Conservation (phyloP, 176 grass and related monocot genomes). For the Themeda triandra region DNA sequence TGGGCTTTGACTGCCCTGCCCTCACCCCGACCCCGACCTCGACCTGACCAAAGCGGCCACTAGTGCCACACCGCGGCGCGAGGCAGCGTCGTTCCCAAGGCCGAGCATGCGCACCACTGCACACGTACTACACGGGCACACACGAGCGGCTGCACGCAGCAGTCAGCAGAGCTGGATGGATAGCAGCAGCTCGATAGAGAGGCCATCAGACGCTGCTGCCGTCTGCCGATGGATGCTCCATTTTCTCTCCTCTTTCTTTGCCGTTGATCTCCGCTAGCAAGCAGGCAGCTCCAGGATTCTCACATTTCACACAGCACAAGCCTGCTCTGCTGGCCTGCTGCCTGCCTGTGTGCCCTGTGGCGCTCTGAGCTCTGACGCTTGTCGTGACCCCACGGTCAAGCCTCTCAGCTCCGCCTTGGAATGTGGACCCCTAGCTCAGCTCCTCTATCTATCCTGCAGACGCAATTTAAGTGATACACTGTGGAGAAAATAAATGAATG, state of each 20-base stretch:
- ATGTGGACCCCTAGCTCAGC: conserved; percentile 11
- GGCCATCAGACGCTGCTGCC: too few species aligned
- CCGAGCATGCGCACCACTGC: conserved; percentile 45
- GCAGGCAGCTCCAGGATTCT: background rate
- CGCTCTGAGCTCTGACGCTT: background rate
- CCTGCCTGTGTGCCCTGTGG: too few species aligned
- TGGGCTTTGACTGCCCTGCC: background rate
- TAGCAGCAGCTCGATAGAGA: too few species aligned
- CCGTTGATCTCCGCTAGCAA: too few species aligned
- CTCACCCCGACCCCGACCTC: background rate
- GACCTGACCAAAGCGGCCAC: background rate
- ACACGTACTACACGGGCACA: too few species aligned
- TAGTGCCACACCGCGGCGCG: background rate
- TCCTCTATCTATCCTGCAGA: background rate
- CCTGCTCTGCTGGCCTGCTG: too few species aligned
- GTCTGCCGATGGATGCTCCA: too few species aligned
- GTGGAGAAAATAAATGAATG: background rate
- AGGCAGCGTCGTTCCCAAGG: conserved; percentile 5
- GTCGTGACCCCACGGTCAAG: conserved; percentile 18
- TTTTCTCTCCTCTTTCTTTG: background rate
- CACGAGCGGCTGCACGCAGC: too few species aligned
- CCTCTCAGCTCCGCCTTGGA: background rate
- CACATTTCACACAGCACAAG: background rate
- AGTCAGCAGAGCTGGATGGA: too few species aligned
- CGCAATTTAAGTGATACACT: background rate